Evolutionary conservation across 176 grass and related monocot species (phyloP), one percentile per base, ranked within the genome.

Genomic region (Zizania latifolia): DNA sequence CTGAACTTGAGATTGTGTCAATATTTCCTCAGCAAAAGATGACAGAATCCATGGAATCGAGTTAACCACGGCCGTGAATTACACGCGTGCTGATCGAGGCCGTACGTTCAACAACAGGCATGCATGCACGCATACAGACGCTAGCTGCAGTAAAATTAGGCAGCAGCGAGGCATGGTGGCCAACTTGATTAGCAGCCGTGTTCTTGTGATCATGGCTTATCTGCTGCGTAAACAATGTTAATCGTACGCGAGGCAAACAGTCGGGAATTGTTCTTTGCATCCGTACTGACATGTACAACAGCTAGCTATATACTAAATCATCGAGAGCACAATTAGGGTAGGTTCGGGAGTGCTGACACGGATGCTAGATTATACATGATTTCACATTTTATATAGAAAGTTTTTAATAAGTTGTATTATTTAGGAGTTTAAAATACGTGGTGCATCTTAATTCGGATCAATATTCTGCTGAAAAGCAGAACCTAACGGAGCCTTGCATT

Each of bases 271-370:
- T 21, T 58, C 27, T 65, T 17, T 27, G n/a, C 43, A 15, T n/a
- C 23, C 62, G 32, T 56, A 35, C 62, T 68, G 51, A 26, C 65
- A 68, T 34, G 77, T 41, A 32, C 65, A 79, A 46, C 38, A 65
- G 28, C 38, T 28, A 65, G n/a, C 21, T 21, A 4, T 50, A 56
- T 45, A n/a, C n/a, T n/a, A n/a, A n/a, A n/a, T n/a, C n/a, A n/a
- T n/a, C n/a, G n/a, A n/a, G n/a, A n/a, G n/a, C n/a, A n/a, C n/a
- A n/a, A n/a, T n/a, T n/a, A n/a, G n/a, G n/a, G n/a, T n/a, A n/a
- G n/a, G n/a, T n/a, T n/a, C n/a, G n/a, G n/a, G n/a, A n/a, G n/a
- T n/a, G n/a, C n/a, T n/a, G n/a, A n/a, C n/a, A n/a, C n/a, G n/a
- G n/a, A n/a, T n/a, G n/a, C n/a, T n/a, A n/a, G n/a, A n/a, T n/a